Base-by-base conservation (phyloP, 1,284 basidiomycete genomes). In the Ustilago sp. region DNA sequence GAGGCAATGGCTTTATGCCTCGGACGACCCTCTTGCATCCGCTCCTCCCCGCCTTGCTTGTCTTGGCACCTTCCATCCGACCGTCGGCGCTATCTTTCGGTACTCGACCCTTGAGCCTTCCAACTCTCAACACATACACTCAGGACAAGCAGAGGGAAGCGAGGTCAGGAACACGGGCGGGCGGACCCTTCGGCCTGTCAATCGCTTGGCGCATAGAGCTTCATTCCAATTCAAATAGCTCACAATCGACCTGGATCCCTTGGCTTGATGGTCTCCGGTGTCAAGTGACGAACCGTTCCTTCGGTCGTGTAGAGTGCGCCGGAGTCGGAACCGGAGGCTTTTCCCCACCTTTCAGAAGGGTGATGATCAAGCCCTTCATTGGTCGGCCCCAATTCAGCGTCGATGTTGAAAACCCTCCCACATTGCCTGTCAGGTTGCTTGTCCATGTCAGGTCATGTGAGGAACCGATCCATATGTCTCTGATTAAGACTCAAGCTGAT, bases 1-100 rank as follows among this genome's bases (percentile, higher is more conserved):
- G 23, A 28, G 2, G 19, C 48, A 13, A 28, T 28, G 23, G 23
- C 48, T 13, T 28, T 32, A 39, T 47, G 63, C 53, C 60, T 70
- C 68, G 62, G 68, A 61, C 28, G 58, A 61, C 39, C 28, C 53
- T 64, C 48, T 61, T 70, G 58, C 68, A 60, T 64, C 43, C 68
- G 67, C 59, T 38, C 62, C 50, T 31, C 47, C 23, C 58, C 53
- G 34, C 47, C 28, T 17, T n/a, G 19, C 23, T 45, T 52, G 53
- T 64, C 62, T 70, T 70, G 68, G 62, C 68, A 59, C 15, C 32
- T 55, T 61, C 32, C 43, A 45, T 39, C 39, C 57, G 52, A 39
- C 68, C 68, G 60, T 60, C 68, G 57, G 58, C 47, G 54, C 15
- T 39, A 8, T 45, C 43, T 45, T 45, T 32, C 28, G 4, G n/a